Percentiles rank a stretch among this genome's conserved stretches.
phyloP scores from a whole-genome alignment of 495 filamentous ascomycete species.

The Penicillium canariense region DNA sequence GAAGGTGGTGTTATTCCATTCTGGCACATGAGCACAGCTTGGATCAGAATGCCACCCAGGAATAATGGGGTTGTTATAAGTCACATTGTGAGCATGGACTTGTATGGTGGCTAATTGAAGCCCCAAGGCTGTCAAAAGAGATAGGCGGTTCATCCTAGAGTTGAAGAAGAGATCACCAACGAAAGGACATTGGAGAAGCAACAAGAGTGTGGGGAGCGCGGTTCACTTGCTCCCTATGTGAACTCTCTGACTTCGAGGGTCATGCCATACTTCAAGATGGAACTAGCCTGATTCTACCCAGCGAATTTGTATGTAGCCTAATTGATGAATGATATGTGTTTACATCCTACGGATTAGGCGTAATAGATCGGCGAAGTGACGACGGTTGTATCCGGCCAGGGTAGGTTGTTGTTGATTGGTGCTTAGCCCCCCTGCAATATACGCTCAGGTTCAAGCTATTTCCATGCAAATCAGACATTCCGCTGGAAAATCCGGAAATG shows the following conservation, averaged over 20 bases:
- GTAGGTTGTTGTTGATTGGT: not conserved
- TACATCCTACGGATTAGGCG: not conserved
- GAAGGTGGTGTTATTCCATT: conserved; percentile 19
- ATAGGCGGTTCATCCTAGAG: not conserved
- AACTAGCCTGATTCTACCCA: not conserved
- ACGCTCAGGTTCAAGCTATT: not conserved
- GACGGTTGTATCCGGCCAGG: too few relatives aligned
- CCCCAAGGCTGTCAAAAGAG: not conserved
- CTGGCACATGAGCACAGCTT: conserved; percentile 21
- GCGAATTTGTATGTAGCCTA: not conserved
- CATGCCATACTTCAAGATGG: not conserved
- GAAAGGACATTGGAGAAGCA: not conserved
- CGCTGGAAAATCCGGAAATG: not conserved
- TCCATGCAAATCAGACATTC: not conserved
- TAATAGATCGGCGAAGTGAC: too few relatives aligned
- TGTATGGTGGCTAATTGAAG: not conserved
- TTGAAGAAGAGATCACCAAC: not conserved
- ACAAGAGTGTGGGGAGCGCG: not conserved
- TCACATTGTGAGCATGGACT: not conserved
- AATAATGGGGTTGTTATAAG: conserved; percentile 19
- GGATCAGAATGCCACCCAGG: conserved; percentile 31
- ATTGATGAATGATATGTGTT: not conserved
- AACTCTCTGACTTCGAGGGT: not conserved
- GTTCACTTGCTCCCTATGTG: not conserved
- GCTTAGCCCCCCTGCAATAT: not conserved